Evolutionary conservation across 805 yeast genomes (phyloP).

Genomic region (Kluyveromyces lactis): DNA sequence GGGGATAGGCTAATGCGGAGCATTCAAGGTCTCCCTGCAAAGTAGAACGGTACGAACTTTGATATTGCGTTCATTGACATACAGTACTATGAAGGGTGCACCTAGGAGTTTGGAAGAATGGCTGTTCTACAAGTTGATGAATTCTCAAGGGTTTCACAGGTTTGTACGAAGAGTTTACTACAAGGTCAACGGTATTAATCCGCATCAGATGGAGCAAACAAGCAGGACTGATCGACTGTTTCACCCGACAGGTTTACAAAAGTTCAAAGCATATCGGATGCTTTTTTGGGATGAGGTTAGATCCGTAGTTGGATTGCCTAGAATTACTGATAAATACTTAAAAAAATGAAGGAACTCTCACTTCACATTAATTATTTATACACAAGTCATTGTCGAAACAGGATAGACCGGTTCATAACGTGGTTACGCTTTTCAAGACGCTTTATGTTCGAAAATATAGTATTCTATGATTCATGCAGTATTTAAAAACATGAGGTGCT

Average conservation of each 20-base stretch:
- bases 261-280: slow-evolving; percentile 49
- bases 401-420: no score
- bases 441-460: no score
- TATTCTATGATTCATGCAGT: no score
- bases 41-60: no score
- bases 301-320: slow-evolving; percentile 40
- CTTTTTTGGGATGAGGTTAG: slow-evolving; percentile 57
- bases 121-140: slow-evolving; percentile 40
- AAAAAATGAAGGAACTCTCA: slow-evolving; percentile 3
- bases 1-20: no score
- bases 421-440: no score
- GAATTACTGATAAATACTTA: slow-evolving; percentile 13
- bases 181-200: slow-evolving; percentile 47
- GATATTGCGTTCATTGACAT: no score
- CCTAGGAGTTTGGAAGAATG: slow-evolving; percentile 41
- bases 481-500: no score
- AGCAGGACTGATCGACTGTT: slow-evolving; percentile 4
- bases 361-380: no score
- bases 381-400: no score
- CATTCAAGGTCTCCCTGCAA: no score
- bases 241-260: slow-evolving; percentile 46
- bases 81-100: slow-evolving; percentile 10
- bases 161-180: slow-evolving; percentile 59
- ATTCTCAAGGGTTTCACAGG: slow-evolving; percentile 50
- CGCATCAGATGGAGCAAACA: slow-evolving; percentile 27